phyloP scores from a whole-genome alignment of 1,284 basidiomycete genomes.

The Malassezia psittaci region DNA sequence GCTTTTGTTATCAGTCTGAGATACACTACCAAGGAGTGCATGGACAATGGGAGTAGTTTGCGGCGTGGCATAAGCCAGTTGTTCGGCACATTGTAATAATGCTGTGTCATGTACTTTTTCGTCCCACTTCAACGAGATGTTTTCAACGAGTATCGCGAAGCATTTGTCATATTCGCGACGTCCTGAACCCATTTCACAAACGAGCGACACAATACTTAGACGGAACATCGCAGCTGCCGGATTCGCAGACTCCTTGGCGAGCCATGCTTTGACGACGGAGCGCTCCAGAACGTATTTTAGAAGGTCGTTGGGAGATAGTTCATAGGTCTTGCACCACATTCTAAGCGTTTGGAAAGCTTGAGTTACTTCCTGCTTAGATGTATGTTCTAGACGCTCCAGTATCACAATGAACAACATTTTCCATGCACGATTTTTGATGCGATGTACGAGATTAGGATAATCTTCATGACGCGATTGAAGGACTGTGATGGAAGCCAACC shows the following conservation, averaged over 20 bases:
- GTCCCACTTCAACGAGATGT: background rate
- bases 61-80: background rate
- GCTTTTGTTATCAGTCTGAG: background rate
- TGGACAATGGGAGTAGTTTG: background rate
- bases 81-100: background rate
- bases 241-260: background rate
- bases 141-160: conserved; percentile 10
- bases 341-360: conserved; percentile 4
- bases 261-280: conserved; percentile 2
- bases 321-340: background rate
- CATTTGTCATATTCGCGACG: background rate
- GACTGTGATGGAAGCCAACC: background rate
- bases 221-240: background rate
- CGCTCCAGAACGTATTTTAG: conserved; percentile 1
- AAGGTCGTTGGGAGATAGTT: background rate
- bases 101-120: background rate
- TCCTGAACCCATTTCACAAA: background rate
- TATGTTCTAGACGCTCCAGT: conserved; percentile 3
- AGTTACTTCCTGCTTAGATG: background rate
- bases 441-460: background rate
- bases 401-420: conserved; percentile 1
- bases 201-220: background rate
- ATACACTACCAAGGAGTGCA: background rate
- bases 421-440: background rate
- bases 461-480: background rate